Percentiles rank a stretch among this genome's conserved stretches.
Evolutionary conservation across 345 rosid species (phyloP).

Genomic region (Salix viminalis): DNA sequence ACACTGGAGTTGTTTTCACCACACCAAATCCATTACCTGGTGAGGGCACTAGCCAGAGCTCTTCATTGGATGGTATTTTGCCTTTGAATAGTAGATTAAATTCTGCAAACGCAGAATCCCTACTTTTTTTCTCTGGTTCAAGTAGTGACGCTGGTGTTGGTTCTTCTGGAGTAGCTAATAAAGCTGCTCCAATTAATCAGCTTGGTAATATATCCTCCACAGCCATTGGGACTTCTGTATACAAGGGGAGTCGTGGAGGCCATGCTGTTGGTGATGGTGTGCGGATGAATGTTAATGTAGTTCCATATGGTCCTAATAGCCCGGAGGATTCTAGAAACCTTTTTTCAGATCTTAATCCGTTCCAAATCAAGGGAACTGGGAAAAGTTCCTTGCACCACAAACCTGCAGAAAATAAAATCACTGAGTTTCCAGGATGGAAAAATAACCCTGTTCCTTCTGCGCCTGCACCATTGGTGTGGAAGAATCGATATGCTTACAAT

Average conservation of each 20-base stretch:
- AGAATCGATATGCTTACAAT: conserved; percentile 69
- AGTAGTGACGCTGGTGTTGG: conserved; percentile 43
- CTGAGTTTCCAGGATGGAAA: conserved; percentile 54
- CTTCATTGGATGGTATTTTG: conserved; percentile 30
- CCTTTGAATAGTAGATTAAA: conserved; percentile 35
- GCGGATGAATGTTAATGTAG: conserved; percentile 68
- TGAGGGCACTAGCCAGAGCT: conserved; percentile 67
- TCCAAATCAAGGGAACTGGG: conserved; percentile 78
- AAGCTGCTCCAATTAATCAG: conserved; percentile 40
- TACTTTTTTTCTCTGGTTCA: conserved; percentile 30
- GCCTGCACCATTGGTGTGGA: conserved; percentile 79
- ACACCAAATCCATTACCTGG: conserved; percentile 47
- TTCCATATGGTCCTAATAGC: conserved; percentile 60
- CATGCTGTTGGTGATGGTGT: conserved; percentile 48
- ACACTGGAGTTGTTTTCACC: conserved; percentile 34
- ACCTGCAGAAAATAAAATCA: conserved; percentile 46
- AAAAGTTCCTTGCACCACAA: conserved; percentile 53
- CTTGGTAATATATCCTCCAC: conserved; percentile 46
- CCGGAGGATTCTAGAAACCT: conserved; percentile 69
- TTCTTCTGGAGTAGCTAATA: conserved; percentile 46
- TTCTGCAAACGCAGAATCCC: conserved; percentile 36
- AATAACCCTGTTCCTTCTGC: conserved; percentile 55
- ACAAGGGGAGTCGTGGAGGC: conserved; percentile 61
- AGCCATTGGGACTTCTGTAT: conserved; percentile 40
- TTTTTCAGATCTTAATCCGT: conserved; percentile 94